Conservation (phyloP, 768 basidiomycete genomes). For the Boletus rubescentipes region DNA sequence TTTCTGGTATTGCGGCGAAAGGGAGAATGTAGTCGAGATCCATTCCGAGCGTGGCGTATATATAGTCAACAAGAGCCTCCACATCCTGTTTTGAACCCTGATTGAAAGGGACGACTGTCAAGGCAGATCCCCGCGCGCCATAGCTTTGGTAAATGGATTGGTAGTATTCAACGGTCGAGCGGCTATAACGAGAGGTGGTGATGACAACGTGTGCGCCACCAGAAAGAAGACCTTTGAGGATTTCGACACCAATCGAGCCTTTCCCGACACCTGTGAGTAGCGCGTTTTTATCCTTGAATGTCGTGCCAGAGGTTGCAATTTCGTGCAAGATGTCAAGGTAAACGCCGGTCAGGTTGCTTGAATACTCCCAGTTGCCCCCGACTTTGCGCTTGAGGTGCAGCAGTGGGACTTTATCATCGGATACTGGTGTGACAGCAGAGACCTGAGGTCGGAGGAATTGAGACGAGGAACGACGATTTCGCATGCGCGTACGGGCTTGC, state of each 20-base stretch:
- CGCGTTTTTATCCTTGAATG: slow-evolving; percentile 99
- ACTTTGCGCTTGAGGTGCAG: slow-evolving; percentile 97
- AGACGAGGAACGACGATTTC: slow-evolving; percentile 88
- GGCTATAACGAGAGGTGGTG: slow-evolving; percentile 96
- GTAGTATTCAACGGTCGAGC: slow-evolving; percentile 96
- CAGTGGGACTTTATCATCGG: slow-evolving; percentile 88
- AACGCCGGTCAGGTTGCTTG: slow-evolving; percentile 91
- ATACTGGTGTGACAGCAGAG: slow-evolving; percentile 65
- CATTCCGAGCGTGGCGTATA: slow-evolving; percentile 91
- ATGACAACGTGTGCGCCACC: slow-evolving; percentile 97
- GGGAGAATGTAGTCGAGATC: slow-evolving; percentile 99
- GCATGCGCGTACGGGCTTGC: slow-evolving; percentile 50
- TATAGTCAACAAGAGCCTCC: slow-evolving; percentile 96
- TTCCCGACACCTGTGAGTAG: slow-evolving; percentile 97
- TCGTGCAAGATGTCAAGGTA: slow-evolving; percentile 97
- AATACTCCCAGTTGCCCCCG: slow-evolving; percentile 94
- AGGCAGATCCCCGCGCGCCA: slow-evolving; percentile 92
- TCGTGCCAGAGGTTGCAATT: slow-evolving; percentile 97
- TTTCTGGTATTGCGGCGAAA: slow-evolving; percentile 98
- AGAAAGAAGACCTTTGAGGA: slow-evolving; percentile 93
- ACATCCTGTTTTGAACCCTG: slow-evolving; percentile 99
- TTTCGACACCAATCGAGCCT: slow-evolving; percentile 96
- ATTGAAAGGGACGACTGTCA: slow-evolving; percentile 99
- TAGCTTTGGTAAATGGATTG: slow-evolving; percentile 96
- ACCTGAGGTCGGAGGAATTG: slow-evolving; percentile 95